phyloP scores from a whole-genome alignment of 768 basidiomycete species.

The Serendipita sp. region DNA sequence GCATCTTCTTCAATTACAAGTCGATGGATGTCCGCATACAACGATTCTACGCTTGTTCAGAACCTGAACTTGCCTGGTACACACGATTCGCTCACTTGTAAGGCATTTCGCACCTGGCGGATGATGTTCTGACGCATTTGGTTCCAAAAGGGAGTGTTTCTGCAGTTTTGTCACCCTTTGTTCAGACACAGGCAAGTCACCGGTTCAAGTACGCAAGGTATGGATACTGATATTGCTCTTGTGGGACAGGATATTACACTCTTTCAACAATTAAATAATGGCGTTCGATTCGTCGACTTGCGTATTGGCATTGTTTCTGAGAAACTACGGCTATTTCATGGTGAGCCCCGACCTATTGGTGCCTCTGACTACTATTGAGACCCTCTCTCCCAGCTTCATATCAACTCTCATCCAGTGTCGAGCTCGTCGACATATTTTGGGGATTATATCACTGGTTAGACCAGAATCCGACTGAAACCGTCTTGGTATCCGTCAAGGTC shows the following conservation, averaged over 20 bases:
- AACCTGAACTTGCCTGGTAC: conserved; percentile 38
- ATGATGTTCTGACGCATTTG: conserved; percentile 10
- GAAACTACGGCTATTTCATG: conserved; percentile 12
- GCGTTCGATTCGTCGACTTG: conserved; percentile 14
- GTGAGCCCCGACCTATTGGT: not conserved
- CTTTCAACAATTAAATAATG: conserved; percentile 13
- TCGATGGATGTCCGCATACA: conserved; percentile 28
- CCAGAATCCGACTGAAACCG: conserved; percentile 33
- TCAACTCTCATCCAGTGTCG: conserved; percentile 29
- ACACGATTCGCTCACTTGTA: conserved; percentile 30
- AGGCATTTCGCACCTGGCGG: not conserved
- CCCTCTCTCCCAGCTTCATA: conserved; percentile 14
- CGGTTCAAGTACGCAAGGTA: not conserved
- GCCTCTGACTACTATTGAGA: not conserved
- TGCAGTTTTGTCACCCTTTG: not conserved
- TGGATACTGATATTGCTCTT: not conserved
- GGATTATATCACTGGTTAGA: conserved; percentile 37
- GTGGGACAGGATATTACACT: conserved; percentile 9
- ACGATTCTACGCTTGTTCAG: conserved; percentile 27
- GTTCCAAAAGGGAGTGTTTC: conserved; percentile 5
- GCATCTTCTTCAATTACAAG: conserved; percentile 3
- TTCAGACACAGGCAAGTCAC: not conserved
- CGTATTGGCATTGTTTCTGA: conserved; percentile 11
- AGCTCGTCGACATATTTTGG: conserved; percentile 33
- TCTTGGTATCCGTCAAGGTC: conserved; percentile 34